Base-by-base conservation (phyloP, 495 filamentous ascomycete genomes). In the Penicillium bialowiezense region DNA sequence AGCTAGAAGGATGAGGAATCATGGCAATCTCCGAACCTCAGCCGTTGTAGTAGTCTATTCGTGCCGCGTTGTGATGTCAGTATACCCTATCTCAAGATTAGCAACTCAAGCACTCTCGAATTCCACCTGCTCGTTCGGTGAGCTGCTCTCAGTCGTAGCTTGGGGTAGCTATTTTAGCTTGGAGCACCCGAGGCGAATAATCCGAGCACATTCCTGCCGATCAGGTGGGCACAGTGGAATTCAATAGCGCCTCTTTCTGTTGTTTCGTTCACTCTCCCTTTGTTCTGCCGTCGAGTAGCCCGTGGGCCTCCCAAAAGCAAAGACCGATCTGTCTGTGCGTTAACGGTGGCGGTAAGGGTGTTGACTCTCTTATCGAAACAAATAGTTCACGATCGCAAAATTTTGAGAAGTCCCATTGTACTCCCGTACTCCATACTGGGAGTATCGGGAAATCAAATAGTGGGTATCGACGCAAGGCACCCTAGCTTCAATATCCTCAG, bases 281-380 rank as follows among this genome's bases (percentile, higher is more conserved):
- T 36, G 19, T 33, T 33, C 31, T 28, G 10, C 10, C 36, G 19
- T 32, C 26, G n/a, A 32, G 18, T 15, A 44, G n/a, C 49, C 49
- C 49, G 41, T 52, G 49, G 41, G 35, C 14, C 14, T 34, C 19
- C 6, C n/a, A 26, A 45, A 36, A 36, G 32, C 20, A 35, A 36
- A 39, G 39, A 15, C 17, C 24, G 10, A 32, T 29, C 29, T 18
- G 50, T 49, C 54, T 56, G 50, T 57, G 54, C 50, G 36, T 45
- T 21, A 50, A 53, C 50, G 45, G 44, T 57, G 54, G 54, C 48
- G 53, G 53, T 23, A 38, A 33, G 31, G 39, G 43, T 50, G 9
- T 31, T 13, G 26, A 7, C 19, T 21, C 21, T 44, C 15, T 15
- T 14, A 21, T 31, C 10, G 21, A 29, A 42, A 28, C 9, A 33